Base-by-base conservation (phyloP, 306 rosid species). In the Begonia masoniana region DNA sequence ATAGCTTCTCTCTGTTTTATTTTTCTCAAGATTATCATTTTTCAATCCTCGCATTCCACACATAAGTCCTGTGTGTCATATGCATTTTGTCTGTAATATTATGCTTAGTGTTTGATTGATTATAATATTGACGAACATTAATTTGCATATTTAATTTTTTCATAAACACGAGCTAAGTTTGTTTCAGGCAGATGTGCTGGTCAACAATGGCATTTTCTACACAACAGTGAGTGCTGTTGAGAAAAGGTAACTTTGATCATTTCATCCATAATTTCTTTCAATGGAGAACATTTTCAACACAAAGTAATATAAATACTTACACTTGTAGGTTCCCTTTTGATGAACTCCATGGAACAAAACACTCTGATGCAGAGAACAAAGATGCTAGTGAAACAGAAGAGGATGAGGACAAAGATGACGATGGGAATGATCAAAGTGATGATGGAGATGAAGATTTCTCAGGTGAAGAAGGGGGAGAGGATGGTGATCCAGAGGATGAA, bases 371-470 rank as follows among this genome's bases (percentile, higher is more conserved):
- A 41, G 84, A 88, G 60, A 82, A 82, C 78, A 77, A 76, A 68
- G 96, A 88, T 68, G 67, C 65, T 10, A 84, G 96, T 48, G 96
- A 88, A 11, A 76, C 92, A 26, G 91, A 87, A 69, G 88, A 84
- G 41, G 94, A 87, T 0, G 72, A 71, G 0, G 76, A 71, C 15
- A 64, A 45, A 13, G 68, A 67, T 5, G 79, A 63, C 0, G 80
- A 72, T 1, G 71, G 57, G 43, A 56, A 70, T 60, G 76, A 70
- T 49, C 62, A 61, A 19, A 81, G 70, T 50, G 85, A 71, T 8
- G 94, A 77, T 10, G 86, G 55, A 13, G 74, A 68, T 47, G 84
- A 76, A 71, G 86, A 88, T 70, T 77, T 77, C 58, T 77, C 88
- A 4, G 80, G 83, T 9, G 83, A 63, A 15, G 94, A 82, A 52